Evolutionary conservation across 2,329 filamentous ascomycete species (phyloP), one percentile per base, ranked within the genome.

Genomic region (Xylariales sp.): DNA sequence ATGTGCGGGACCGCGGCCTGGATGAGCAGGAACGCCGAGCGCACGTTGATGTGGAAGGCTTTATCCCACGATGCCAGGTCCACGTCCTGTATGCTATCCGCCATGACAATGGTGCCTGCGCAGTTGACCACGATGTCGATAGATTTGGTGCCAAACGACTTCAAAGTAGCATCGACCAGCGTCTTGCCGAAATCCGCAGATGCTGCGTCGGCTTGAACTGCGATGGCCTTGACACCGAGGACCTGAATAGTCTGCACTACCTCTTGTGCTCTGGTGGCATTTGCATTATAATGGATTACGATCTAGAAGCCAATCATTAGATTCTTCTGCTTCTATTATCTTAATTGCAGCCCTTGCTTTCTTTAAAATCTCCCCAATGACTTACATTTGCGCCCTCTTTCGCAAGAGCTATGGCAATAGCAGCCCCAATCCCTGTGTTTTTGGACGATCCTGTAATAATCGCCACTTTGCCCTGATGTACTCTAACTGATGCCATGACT

Each of bases 71-170:
- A 29, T 21, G 57, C 44, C 6, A 56, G 53, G 5, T 47, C 37
- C 0, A 50, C 52, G 1, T 52, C 37, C 4, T 59, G 47, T 10
- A 48, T 35, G 4, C 52, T 48, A 2, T 49, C 35, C 5, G 48
- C 30, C 6, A 46, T 37, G 14, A 42, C 41, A 5, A 39, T 52
- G 4, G 41, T 38, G 2, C 53, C 61, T 2, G 64, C 63, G 28
- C 67, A 67, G 43, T 67, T 67, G 13, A 67, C 62, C 0, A 69
- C 35, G 24, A 69, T 67, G 33, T 68, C 64, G 36, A 69, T 63
- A 10, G 56, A 50, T 23, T 65, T 53, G 0, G 50, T 51, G 6
- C 42, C 35, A 35, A 67, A 60, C 0, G 42, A 54, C 18, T 55
- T 43, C 2, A 67, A 49, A 0, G 62, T 63, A 40, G 61, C 48